Conservation (phyloP, 306 rosid genomes). For the Begonia fuchsioides region DNA sequence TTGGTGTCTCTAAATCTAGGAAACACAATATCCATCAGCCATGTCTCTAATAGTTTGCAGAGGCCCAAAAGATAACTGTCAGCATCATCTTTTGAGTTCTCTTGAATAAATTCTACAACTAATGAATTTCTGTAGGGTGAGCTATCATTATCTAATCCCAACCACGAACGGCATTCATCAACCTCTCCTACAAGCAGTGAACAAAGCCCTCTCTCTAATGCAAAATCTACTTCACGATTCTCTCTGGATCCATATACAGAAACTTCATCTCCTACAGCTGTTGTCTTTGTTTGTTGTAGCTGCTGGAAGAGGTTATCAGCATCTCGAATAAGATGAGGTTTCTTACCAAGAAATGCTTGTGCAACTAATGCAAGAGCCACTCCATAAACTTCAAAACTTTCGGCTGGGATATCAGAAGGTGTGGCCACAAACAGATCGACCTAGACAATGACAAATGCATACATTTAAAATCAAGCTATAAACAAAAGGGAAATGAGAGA, state of each 20-base stretch:
- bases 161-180: constrained; percentile 68
- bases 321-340: constrained; percentile 82
- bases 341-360: constrained; percentile 70
- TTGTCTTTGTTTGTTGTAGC: constrained; percentile 75
- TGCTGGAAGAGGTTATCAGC: constrained; percentile 84
- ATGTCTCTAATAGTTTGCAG: constrained; percentile 79
- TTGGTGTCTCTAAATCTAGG: constrained; percentile 87
- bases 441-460: constrained; percentile 19
- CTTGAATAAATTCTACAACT: constrained; percentile 59
- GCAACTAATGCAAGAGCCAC: constrained; percentile 97
- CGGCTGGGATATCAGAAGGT: constrained; percentile 88
- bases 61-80: constrained; percentile 90
- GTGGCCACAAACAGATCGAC: constrained; percentile 90
- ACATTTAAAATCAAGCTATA: not conserved
- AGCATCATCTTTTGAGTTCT: constrained; percentile 60
- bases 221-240: constrained; percentile 67
- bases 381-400: constrained; percentile 92
- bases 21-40: constrained; percentile 88
- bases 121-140: constrained; percentile 78
- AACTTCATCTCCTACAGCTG: constrained; percentile 30
- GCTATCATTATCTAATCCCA: constrained; percentile 61
- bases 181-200: constrained; percentile 91
- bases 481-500: not conserved
- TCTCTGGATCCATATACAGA: constrained; percentile 35
- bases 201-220: constrained; percentile 91